phyloP scores from a whole-genome alignment of 1,139 yeast species.

The Saccharomycopsis hybrid region DNA sequence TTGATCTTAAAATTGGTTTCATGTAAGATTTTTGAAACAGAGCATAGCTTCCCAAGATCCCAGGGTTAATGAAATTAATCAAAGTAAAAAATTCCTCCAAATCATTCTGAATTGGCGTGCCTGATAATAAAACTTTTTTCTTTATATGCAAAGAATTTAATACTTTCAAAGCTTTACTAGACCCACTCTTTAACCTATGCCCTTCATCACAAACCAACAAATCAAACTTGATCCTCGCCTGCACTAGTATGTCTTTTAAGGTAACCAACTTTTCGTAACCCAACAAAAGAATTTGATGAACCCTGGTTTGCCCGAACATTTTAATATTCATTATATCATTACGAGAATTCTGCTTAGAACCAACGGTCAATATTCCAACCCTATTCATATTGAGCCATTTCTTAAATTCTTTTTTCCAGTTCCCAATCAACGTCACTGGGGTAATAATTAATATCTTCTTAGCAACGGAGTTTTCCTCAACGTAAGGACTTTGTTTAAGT shows the following conservation, averaged over 20 bases:
- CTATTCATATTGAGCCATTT: constrained; percentile 81
- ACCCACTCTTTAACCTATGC: constrained; percentile 68
- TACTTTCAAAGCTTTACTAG: constrained; percentile 64
- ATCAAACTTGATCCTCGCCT: constrained; percentile 41
- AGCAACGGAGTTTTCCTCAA: constrained; percentile 26
- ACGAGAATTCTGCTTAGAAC: constrained; percentile 38
- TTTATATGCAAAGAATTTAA: constrained; percentile 50
- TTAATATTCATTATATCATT: constrained; percentile 54
- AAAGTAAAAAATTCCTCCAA: constrained; percentile 76
- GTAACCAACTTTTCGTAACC: constrained; percentile 79
- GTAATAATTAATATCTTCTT: constrained; percentile 73
- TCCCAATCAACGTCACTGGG: constrained; percentile 82
- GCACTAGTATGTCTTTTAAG: constrained; percentile 46
- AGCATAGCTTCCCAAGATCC: constrained; percentile 58
- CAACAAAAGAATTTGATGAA: constrained; percentile 75
- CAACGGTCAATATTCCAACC: constrained; percentile 52
- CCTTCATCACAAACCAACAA: constrained; percentile 92
- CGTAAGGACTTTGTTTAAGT: constrained; percentile 61
- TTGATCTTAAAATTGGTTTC: constrained; percentile 63
- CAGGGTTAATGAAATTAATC: constrained; percentile 80
- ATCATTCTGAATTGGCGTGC: constrained; percentile 95
- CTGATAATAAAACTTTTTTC: constrained; percentile 64
- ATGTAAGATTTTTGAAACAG: constrained; percentile 63
- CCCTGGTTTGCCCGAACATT: constrained; percentile 60
- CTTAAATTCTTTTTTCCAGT: constrained; percentile 84